These are phyloP conservation scores for Uncinocarpus reesii DNA, from an alignment of 2,329 filamentous ascomycete species.

Conservation along the genomic window DNA sequence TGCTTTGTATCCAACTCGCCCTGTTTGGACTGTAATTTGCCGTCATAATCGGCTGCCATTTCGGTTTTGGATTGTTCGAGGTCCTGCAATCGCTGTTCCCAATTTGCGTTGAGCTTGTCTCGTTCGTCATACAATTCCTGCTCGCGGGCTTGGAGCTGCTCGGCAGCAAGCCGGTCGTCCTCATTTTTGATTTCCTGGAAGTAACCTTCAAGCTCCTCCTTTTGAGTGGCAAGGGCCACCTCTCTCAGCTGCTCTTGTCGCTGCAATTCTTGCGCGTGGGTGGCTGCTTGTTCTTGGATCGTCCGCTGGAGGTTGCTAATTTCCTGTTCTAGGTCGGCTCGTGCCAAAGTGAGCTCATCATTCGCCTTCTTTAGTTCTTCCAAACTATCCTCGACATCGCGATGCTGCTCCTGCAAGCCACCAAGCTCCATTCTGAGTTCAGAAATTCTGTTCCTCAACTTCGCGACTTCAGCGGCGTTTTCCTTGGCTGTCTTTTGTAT, in stretches of 20 bases:
- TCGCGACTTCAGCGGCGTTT: constrained; percentile 40
- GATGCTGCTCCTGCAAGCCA: constrained; percentile 44
- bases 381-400: constrained; percentile 41
- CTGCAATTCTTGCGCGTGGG: constrained; percentile 34
- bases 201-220: constrained; percentile 37
- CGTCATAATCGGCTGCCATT: constrained; percentile 31
- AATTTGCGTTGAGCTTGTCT: constrained; percentile 27
- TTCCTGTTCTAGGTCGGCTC: constrained; percentile 37
- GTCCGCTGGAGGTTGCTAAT: constrained; percentile 30
- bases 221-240: constrained; percentile 34
- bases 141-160: constrained; percentile 31
- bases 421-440: constrained; percentile 44
- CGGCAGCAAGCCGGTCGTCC: constrained; percentile 32
- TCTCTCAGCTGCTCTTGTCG: constrained; percentile 28
- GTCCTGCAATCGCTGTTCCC: constrained; percentile 31
- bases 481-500: constrained; percentile 42
- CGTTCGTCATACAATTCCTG: constrained; percentile 37
- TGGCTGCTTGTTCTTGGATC: constrained; percentile 30
- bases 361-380: constrained; percentile 37
- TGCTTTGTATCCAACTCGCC: constrained; percentile 27
- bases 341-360: constrained; percentile 36
- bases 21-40: constrained; percentile 21
- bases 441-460: constrained; percentile 35
- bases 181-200: constrained; percentile 40
- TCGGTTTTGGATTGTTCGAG: constrained; percentile 30